A percentile compares a stretch with the other conserved stretches of the same genome.
phyloP scores from a whole-genome alignment of 2,329 filamentous ascomycete genomes.

The Fonsecaea nubica region DNA sequence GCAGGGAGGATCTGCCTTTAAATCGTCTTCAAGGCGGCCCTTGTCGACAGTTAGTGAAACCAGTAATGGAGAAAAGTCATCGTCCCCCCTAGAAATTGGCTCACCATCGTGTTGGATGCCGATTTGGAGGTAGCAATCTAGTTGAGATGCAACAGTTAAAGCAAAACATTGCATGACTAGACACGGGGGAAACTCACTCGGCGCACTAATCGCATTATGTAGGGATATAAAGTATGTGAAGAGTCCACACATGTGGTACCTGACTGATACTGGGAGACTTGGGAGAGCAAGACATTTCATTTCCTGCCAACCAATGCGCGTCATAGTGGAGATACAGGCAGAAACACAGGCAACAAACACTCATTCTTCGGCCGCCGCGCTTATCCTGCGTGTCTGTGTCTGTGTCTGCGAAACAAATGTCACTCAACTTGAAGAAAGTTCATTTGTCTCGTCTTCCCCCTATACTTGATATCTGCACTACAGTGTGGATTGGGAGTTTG shows the following conservation, averaged over 20 bases:
- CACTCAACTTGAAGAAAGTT: background rate
- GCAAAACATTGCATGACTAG: background rate
- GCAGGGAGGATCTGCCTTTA: constrained; percentile 78
- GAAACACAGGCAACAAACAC: background rate
- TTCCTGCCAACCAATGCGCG: background rate
- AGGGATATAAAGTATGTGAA: no score
- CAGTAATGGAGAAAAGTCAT: background rate
- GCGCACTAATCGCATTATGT: background rate
- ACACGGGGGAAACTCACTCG: background rate
- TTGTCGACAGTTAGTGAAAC: background rate
- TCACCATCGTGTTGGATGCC: constrained; percentile 9
- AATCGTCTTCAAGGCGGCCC: constrained; percentile 66
- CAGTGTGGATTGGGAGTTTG: background rate
- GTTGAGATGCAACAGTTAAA: background rate
- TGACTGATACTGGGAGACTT: no score
- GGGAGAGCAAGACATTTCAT: background rate
- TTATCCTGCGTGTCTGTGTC: background rate
- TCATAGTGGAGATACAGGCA: background rate
- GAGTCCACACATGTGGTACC: no score
- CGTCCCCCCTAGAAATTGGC: background rate
- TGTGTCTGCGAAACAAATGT: background rate
- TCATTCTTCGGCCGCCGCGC: background rate
- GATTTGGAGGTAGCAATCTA: background rate
- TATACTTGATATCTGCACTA: background rate
- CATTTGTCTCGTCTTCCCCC: background rate